Evolutionary conservation across 202 grass and related monocot species (phyloP), one percentile per base, ranked within the genome.

Genomic region (Schoenoplectus tabernaemontani): DNA sequence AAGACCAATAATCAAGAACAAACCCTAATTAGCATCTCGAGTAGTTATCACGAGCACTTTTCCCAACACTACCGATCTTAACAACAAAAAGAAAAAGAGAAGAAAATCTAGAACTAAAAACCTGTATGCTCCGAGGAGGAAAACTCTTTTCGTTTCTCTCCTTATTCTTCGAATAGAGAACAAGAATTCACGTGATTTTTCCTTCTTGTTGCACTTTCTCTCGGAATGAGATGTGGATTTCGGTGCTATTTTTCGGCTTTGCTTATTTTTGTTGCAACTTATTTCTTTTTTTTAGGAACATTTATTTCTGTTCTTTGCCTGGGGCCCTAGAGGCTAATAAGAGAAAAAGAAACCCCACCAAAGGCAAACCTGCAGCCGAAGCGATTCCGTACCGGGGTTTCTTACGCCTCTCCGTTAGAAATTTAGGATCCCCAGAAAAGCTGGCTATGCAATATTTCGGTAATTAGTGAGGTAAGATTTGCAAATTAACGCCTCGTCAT

Each of bases 11-110:
- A 7, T 58, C 7, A 77, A 77, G 46, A 77, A 77, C 9, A 37
- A 77, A 77, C 32, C 74, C 51, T 77, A 77, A 77, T 77, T 42
- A 67, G n/a, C 37, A 20, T 42, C 34, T 53, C 48, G 42, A 23
- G 16, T 67, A 67, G 64, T 20, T 41, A 1, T 75, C 44, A 15
- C 44, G 43, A 75, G 7, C 12, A 9, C 7, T n/a, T 75, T 53
- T 15, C 70, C 19, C 10, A 67, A 8, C 64, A 42, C 38, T 24
- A 34, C 53, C n/a, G 37, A 41, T 42, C 53, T 38, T 7, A 77
- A 56, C 5, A 30, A 77, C 19, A 26, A 39, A 48, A 44, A 48
- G 23, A 5, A 17, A 57, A 76, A 34, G 7, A 36, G 16, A 36
- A 58, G 17, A 28, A 51, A 15, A 26, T 32, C 11, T 23, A 16